phyloP scores from a whole-genome alignment of 148 eudicot species.

The Rhododendron griersonianum region DNA sequence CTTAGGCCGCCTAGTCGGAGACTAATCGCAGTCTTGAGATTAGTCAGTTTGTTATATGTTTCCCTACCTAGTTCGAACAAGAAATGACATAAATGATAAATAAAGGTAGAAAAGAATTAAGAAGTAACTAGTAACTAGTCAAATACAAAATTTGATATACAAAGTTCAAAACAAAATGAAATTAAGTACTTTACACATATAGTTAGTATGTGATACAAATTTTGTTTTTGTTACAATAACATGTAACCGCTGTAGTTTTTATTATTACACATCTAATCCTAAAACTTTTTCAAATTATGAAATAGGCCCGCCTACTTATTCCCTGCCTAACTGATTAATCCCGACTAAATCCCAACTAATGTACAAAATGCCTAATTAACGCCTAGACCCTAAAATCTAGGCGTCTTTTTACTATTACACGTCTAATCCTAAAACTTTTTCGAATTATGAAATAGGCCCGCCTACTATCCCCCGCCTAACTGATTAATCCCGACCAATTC shows the following conservation, averaged over 20 bases:
- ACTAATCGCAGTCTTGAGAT: neutral
- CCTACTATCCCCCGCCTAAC: neutral
- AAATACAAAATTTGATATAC: neutral
- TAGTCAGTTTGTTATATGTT: neutral
- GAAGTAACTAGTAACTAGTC: neutral
- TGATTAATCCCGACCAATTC: neutral
- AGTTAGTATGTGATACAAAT: neutral
- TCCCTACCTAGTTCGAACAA: neutral
- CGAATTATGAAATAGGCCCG: neutral
- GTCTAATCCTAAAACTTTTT: neutral
- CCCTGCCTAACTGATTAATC: neutral
- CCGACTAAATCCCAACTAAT: neutral
- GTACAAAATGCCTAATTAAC: neutral
- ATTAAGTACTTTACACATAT: neutral
- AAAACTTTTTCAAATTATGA: neutral
- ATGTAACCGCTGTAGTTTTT: neutral
- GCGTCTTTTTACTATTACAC: neutral
- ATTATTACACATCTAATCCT: neutral
- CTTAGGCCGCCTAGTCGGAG: neutral
- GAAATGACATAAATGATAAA: neutral
- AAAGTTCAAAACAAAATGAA: neutral
- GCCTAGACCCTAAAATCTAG: neutral
- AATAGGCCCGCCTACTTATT: neutral
- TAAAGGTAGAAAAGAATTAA: neutral
- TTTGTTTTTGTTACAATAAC: neutral